Base-by-base conservation (phyloP, 129 eudicot species). In the Flaveria robusta region DNA sequence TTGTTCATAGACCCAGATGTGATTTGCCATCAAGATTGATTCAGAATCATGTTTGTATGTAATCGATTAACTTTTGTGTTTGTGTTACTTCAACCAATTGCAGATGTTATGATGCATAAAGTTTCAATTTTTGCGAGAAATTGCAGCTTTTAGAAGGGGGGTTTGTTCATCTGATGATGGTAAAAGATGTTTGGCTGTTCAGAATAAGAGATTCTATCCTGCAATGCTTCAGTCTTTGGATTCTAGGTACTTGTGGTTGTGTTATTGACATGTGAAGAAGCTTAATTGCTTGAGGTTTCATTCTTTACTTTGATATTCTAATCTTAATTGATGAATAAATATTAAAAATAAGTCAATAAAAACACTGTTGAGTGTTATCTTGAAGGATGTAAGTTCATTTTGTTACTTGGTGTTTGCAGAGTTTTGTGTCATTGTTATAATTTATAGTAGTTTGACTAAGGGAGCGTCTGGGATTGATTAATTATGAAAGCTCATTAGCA, bases 11-110 rank as follows among this genome's bases (percentile, higher is more conserved):
- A 77, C 85, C 91, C 73, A 76, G 81, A 54, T 60, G 31, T 67
- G 84, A 79, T 39, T 74, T 84, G 27, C 19, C 79, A 9, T 56
- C 79, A 14, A 77, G 77, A 77, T 76, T 76, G 70, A 52, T 74
- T 50, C 76, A 23, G 0, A 80, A 85, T 71, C 85, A 86, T 79
- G 58, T 85, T 81, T 81, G 96, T 90, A 78, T 73, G 81, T 71
- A 59, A 52, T 85, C 37, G 31, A 51, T 72, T 3, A 29, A 1
- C 11, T 42, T 52, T 23, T 66, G 5, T 22, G 22, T 49, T 52
- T 19, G 16, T 0, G 27, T 51, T 34, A 5, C 39, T 34, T 34
- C 39, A 34, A 34, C 39, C 39, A 34, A 34, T 34, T 34, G 39
- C 39, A 34, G 5, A 34, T 34, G 39, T 5, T 5, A 29, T 68